Evolutionary conservation across 441 rosid species (phyloP), one percentile per base, ranked within the genome.

Genomic region (Adansonia grandidieri): DNA sequence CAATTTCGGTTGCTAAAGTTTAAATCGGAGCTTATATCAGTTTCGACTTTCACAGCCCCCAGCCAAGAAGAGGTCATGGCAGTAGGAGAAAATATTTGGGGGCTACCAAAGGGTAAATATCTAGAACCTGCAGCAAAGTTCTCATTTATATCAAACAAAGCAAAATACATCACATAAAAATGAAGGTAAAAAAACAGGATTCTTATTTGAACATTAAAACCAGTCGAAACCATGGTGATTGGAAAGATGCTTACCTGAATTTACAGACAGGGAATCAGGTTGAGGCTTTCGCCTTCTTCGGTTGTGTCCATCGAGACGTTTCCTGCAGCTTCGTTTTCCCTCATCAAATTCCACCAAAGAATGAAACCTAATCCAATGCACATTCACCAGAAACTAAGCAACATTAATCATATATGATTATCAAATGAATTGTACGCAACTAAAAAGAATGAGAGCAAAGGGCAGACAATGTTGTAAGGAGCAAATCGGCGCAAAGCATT

Each of bases 261-360:
- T 84, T 57, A 80, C 61, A 72, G 88, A 78, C 20, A 85, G 54
- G 50, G 91, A 73, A 77, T 88, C 87, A 1, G 89, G 90, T 79
- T 87, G 94, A 60, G 92, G 85, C 86, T 90, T 92, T 81, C 97
- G 89, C 56, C 97, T 81, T 7, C 97, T 88, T 40, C 92, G 78
- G 81, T 92, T 92, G 74, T 92, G 97, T 57, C 97, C 94, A 74
- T 92, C 97, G 9, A 92, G 97, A 19, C 94, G 89, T 78, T 90
- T 92, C 73, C 97, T 85, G 83, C 94, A 92, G 87, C 97, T 92
- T 82, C 97, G 79, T 82, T 92, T 92, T 58, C 86, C 92, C 42
- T 90, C 93, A 69, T 92, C 94, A 71, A 92, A 92, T 79, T 92
- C 97, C 68, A n/a, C 88, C 81, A 92, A 82, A 4, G 92, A 89